Evolutionary conservation across 139 green algal genomes (phyloP), one percentile per base, ranked within the genome.

Genomic region (Micractinium sp.): DNA sequence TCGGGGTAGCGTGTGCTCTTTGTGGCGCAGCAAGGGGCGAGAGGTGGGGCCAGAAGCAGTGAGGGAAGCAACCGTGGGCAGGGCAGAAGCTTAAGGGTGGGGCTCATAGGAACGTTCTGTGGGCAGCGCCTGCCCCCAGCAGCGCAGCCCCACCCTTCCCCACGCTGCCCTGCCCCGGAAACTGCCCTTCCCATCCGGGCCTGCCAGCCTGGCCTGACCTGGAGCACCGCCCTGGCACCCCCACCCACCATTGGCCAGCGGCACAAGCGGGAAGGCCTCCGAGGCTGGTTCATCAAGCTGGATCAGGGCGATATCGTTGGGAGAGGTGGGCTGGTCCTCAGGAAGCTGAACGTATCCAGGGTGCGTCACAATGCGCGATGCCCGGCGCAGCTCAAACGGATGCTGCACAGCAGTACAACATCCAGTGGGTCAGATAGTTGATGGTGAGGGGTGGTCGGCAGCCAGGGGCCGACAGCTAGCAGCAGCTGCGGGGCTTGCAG

Each of bases 231-330:
- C 71, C 71, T 22, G 71, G 20, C 14, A 71, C 20, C 63, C 9
- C 74, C 35, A 53, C 80, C 33, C 61, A 87, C 83, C 67, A 2
- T 66, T n/a, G 23, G 83, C 27, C 67, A 87, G 38, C 22, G 22
- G 33, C 23, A 87, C 41, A 1, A 63, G 36, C 15, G 83, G 66
- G 38, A 87, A 80, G 12, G 31, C 38, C 0, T 31, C 36, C 0
- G 66, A 31, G 9, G 63, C 67, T 18, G 83, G 83, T 27, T 23
- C 2, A 29, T 87, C 67, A 36, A 87, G 83, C 66, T 79, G 38
- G 4, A 87, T 81, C 27, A 87, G 38, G 29, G 83, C 83, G 23
- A 87, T 67, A 66, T 87, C 83, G 83, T 87, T 53, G 27, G 83
- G 83, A 0, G 66, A 80, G 27, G 83, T 87, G 67, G 71, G 71